Evolutionary conservation across 257 asterid genomes (phyloP).

Genomic region (Hygrophila difformis): DNA sequence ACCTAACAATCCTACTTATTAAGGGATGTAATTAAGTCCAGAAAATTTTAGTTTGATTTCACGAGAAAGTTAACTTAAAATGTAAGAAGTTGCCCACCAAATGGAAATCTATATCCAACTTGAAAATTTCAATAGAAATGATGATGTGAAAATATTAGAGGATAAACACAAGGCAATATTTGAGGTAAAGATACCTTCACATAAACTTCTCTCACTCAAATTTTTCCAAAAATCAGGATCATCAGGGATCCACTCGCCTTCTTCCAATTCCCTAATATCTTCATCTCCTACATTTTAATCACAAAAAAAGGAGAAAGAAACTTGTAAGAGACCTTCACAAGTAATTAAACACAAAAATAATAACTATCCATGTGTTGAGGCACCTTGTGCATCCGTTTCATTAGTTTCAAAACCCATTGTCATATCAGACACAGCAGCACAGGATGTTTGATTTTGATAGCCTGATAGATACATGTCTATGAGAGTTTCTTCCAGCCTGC

Average conservation of each 20-base stretch:
- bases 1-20: too few relatives aligned
- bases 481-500: conserved; percentile 94
- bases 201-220: conserved; percentile 28
- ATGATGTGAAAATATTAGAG: too few relatives aligned
- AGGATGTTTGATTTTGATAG: conserved; percentile 33
- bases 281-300: conserved; percentile 43
- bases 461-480: conserved; percentile 78
- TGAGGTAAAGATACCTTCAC: conserved; percentile 41
- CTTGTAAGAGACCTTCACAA: conserved; percentile 17
- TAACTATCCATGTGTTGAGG: conserved; percentile 30
- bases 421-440: conserved; percentile 22
- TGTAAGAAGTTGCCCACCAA: too few relatives aligned
- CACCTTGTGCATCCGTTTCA: conserved; percentile 19
- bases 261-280: conserved; percentile 59
- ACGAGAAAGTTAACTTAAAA: too few relatives aligned
- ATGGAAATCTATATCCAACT: too few relatives aligned
- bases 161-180: too few relatives aligned
- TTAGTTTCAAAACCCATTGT: conserved; percentile 23
- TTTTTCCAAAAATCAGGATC: conserved; percentile 41
- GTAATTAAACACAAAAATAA: conserved; percentile 9
- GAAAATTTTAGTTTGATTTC: too few relatives aligned
- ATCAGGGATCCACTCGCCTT: conserved; percentile 82
- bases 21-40: too few relatives aligned
- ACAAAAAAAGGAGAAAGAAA: conserved; percentile 19
- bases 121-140: too few relatives aligned